Percentiles rank a stretch among this genome's conserved stretches.
phyloP scores from a whole-genome alignment of 2,329 filamentous ascomycete species.

The Xylariales sp. region DNA sequence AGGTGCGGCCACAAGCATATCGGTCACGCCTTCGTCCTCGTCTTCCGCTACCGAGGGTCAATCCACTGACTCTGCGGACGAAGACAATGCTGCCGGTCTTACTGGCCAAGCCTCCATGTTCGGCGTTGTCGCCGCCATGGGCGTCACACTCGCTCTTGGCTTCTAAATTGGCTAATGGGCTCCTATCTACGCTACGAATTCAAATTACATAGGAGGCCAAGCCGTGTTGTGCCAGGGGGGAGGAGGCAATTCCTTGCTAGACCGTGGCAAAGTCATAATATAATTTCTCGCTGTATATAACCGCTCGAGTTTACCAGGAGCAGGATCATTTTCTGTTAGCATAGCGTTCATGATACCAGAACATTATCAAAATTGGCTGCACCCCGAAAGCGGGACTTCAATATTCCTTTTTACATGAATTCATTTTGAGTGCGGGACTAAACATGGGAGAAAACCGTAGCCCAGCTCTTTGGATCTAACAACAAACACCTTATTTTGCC shows the following conservation, averaged over 20 bases:
- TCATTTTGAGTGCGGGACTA: not conserved
- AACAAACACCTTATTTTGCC: not conserved
- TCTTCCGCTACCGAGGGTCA: conserved; percentile 6
- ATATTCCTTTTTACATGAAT: not conserved
- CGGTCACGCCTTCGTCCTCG: conserved; percentile 16
- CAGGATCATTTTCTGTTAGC: conserved; percentile 11
- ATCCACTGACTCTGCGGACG: conserved; percentile 6
- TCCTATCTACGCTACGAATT: not conserved
- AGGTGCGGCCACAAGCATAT: conserved; percentile 13
- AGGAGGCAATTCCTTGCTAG: not conserved
- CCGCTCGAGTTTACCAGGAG: conserved; percentile 11
- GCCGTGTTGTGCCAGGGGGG: not conserved
- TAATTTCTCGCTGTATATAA: conserved; percentile 27
- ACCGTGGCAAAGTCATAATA: conserved; percentile 11
- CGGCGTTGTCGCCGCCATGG: conserved; percentile 45
- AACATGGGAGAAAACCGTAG: not conserved
- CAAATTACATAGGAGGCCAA: not conserved
- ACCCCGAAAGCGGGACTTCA: not conserved
- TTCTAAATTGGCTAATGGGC: conserved; percentile 32
- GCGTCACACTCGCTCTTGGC: conserved; percentile 42
- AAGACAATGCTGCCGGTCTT: conserved; percentile 33
- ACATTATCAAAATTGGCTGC: conserved; percentile 1
- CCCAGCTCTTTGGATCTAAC: not conserved
- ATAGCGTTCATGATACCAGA: conserved; percentile 25
- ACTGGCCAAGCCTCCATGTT: conserved; percentile 41